Conservation (phyloP, 768 basidiomycete genomes). For the Coprinopsis marcescibilis region DNA sequence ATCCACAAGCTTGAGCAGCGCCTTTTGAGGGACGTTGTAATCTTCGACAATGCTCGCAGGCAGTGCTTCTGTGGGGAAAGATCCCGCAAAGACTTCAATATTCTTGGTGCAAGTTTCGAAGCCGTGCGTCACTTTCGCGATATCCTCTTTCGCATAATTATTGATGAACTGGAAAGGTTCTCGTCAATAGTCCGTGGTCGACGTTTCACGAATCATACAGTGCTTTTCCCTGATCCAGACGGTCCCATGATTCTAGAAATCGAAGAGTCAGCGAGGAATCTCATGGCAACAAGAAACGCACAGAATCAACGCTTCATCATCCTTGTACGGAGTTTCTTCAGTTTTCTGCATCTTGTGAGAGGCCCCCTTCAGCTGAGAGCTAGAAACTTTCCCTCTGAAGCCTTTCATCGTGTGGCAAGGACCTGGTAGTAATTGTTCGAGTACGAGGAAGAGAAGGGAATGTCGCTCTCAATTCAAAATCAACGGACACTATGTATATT, state of each 20-base stretch:
- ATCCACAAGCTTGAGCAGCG: not conserved
- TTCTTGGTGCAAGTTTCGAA: not conserved
- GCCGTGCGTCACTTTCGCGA: not conserved
- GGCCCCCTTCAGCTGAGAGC: too few relatives aligned
- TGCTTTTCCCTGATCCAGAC: not conserved
- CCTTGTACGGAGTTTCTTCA: too few relatives aligned
- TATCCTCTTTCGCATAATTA: not conserved
- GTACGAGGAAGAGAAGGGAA: too few relatives aligned
- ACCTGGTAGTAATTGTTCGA: too few relatives aligned
- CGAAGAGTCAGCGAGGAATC: too few relatives aligned
- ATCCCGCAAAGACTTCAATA: not conserved
- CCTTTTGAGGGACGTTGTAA: not conserved
- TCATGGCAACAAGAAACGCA: not conserved
- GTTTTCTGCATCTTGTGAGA: too few relatives aligned
- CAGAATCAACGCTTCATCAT: slow-evolving; percentile 1
- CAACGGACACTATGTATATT: too few relatives aligned
- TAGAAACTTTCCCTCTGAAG: too few relatives aligned
- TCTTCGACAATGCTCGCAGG: too few relatives aligned
- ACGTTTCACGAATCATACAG: not conserved
- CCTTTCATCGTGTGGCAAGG: too few relatives aligned
- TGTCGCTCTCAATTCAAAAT: too few relatives aligned
- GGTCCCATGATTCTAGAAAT: slow-evolving; percentile 1
- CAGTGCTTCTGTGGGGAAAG: too few relatives aligned
- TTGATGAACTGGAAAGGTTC: not conserved
- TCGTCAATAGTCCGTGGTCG: not conserved